Percentiles rank a stretch among this genome's conserved stretches.
Conservation (phyloP, 2,329 filamentous ascomycete species). For the Alternaria solani region DNA sequence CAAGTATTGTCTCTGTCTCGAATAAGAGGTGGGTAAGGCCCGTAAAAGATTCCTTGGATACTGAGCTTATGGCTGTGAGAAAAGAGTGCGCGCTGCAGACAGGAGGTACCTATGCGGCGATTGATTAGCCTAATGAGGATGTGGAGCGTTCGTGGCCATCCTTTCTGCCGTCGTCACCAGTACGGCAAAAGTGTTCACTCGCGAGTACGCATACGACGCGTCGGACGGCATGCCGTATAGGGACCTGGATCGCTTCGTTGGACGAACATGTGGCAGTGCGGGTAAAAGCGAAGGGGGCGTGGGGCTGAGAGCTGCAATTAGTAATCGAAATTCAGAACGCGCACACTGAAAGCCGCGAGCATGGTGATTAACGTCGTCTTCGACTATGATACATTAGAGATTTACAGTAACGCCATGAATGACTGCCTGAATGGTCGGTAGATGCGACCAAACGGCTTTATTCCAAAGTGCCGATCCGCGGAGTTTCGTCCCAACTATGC, state of each 20-base stretch:
- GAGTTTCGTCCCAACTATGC: slow-evolving; percentile 7
- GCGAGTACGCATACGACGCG: slow-evolving; percentile 19
- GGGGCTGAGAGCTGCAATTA: slow-evolving; percentile 5
- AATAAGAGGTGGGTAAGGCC: background rate
- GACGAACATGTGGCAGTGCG: slow-evolving; percentile 5
- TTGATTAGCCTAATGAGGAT: slow-evolving; percentile 47
- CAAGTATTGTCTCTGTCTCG: background rate
- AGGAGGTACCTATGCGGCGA: slow-evolving; percentile 10
- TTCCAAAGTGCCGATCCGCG: slow-evolving; percentile 9
- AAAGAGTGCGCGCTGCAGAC: slow-evolving; percentile 6
- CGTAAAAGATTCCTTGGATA: slow-evolving; percentile 6
- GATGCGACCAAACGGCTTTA: background rate
- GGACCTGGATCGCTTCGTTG: slow-evolving; percentile 8
- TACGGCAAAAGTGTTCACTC: slow-evolving; percentile 17
- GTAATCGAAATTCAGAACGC: slow-evolving; percentile 14
- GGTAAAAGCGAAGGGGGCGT: background rate
- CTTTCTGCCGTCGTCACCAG: slow-evolving; percentile 19
- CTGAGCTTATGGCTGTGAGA: background rate
- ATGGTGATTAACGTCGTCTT: slow-evolving; percentile 2
- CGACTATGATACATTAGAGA: slow-evolving; percentile 16
- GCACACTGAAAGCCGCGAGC: slow-evolving; percentile 2
- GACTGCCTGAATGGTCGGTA: background rate
- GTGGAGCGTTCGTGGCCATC: slow-evolving; percentile 15
- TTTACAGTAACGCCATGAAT: slow-evolving; percentile 11
- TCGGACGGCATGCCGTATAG: slow-evolving; percentile 28